Base-by-base conservation (phyloP, 169 alveolate genomes). In the Plasmodium relictum region DNA sequence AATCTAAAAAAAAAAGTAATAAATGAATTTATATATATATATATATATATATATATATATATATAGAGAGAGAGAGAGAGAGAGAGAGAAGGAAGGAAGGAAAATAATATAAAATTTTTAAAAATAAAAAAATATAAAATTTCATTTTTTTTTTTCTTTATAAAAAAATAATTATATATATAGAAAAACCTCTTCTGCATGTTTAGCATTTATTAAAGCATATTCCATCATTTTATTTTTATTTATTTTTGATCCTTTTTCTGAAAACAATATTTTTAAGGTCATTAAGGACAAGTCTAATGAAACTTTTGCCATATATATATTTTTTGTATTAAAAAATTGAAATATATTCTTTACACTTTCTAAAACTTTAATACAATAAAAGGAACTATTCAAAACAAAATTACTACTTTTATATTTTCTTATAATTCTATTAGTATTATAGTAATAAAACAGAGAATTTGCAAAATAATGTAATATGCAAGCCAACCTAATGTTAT, bases 401-500 rank as follows among this genome's bases (percentile, higher is more conserved):
- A 78, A 78, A 48, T 78, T 14, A 14, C 14, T 52, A 66, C 48
- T 63, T 24, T 69, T 48, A 39, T 78, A 65, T 20, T 37, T 78
- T 20, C 54, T 63, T 12, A 78, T 45, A 37, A 62, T 18, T 41
- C 24, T 66, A 78, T 78, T 66, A 20, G 22, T 65, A 58, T 78
- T 63, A 69, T 78, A 78, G 41, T 78, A 78, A 78, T 44, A 65
- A 66, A 78, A 78, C 63, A 78, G 26, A 0, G 70, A 61, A 50
- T 78, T 78, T 41, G 48, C 59, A 63, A 78, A 78, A 48, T 78
- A 69, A 42, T 78, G 89, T 12, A 78, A 68, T 14, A 78, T 63
- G 41, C 70, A 42, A 18, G 70, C 89, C 59, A 78, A 58, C 2
- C 74, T 62, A 42, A 37, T 62, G 54, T 56, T 78, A 44, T 31